Evolutionary conservation across 2,329 filamentous ascomycete genomes (phyloP).

Genomic region (Ascomycota sp.): DNA sequence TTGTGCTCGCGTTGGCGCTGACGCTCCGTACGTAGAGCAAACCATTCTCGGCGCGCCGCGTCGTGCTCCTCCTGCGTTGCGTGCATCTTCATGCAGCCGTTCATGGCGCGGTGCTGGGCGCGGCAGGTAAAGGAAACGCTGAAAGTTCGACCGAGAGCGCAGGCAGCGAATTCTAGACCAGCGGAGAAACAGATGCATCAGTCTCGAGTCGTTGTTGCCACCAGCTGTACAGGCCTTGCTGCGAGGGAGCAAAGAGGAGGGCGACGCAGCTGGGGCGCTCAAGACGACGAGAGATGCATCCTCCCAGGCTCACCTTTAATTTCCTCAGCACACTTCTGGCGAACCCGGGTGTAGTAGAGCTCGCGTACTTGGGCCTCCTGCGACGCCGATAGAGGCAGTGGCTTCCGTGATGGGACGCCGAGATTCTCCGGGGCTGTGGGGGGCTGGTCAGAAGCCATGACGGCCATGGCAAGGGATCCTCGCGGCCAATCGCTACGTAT

Average conservation of each 20-base stretch:
- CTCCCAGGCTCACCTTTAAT: conserved; percentile 47
- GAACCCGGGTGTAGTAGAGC: conserved; percentile 61
- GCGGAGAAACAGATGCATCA: not conserved
- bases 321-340: conserved; percentile 53
- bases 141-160: conserved; percentile 69
- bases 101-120: conserved; percentile 65
- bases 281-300: no score
- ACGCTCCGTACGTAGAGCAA: conserved; percentile 53
- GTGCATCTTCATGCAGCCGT: conserved; percentile 75
- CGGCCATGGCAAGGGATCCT: conserved; percentile 8
- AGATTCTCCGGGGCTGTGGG: conserved; percentile 15
- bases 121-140: conserved; percentile 78
- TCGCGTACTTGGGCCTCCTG: conserved; percentile 71
- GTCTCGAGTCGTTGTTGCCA: not conserved
- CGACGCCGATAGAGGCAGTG: conserved; percentile 60
- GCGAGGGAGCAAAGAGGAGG: no score
- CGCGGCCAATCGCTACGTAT: not conserved
- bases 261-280: no score
- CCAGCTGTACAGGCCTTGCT: no score
- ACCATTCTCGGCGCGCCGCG: conserved; percentile 84
- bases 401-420: conserved; percentile 46
- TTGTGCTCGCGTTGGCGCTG: conserved; percentile 45
- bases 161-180: conserved; percentile 64
- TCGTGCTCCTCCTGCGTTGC: conserved; percentile 75
- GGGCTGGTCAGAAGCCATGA: conserved; percentile 13